phyloP scores from a whole-genome alignment of 345 rosid species.

The Rhodomyrtus tomentosa region DNA sequence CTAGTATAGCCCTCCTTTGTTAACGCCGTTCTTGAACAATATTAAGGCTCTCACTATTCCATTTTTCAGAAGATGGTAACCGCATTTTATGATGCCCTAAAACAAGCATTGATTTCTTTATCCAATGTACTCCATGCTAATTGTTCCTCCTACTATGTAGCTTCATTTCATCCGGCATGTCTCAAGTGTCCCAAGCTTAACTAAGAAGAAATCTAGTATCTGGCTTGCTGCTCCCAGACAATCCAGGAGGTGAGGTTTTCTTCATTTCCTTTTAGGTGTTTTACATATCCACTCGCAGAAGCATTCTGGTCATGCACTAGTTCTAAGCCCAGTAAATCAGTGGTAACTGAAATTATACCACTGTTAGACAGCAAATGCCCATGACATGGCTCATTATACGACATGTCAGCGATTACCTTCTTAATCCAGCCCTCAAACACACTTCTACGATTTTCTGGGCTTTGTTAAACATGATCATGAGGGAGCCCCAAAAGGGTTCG shows the following conservation, averaged over 20 bases:
- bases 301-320: not conserved
- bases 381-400: not conserved
- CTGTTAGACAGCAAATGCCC: not conserved
- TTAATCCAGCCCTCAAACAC: not conserved
- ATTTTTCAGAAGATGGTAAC: not conserved
- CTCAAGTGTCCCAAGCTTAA: constrained; percentile 23
- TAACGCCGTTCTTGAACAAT: not conserved
- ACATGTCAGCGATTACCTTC: not conserved
- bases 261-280: not conserved
- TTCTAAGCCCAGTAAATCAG: not conserved
- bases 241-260: constrained; percentile 28
- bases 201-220: constrained; percentile 23
- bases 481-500: not conserved
- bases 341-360: not conserved
- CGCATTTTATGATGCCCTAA: not conserved
- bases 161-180: constrained; percentile 66
- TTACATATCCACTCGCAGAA: not conserved
- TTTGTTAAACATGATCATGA: not conserved
- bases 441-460: not conserved
- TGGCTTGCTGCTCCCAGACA: constrained; percentile 14
- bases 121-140: not conserved
- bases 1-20: not conserved
- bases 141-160: constrained; percentile 16
- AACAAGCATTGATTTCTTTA: not conserved
- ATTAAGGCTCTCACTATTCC: not conserved